Conservation (phyloP, 2,329 filamentous ascomycete genomes). For the Xylariomycetidae sp. region DNA sequence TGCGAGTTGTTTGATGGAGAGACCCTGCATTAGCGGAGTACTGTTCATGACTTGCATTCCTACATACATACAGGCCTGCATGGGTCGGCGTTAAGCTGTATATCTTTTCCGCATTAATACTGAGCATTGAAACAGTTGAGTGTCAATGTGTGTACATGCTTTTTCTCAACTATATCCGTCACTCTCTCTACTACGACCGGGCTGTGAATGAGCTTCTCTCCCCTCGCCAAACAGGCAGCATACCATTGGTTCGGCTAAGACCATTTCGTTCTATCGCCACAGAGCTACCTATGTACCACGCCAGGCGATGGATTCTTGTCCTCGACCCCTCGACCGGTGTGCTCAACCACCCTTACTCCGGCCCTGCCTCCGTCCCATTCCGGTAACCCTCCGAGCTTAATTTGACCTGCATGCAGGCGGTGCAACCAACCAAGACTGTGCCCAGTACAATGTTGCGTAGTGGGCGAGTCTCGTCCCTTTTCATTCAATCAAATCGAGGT, state of each 20-base stretch:
- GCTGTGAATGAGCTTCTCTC: conserved; percentile 12
- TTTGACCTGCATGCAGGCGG: conserved; percentile 2
- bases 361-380: conserved; percentile 7
- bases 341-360: not conserved
- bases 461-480: not conserved
- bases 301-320: not conserved
- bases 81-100: conserved; percentile 10
- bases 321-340: not conserved
- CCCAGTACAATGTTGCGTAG: not conserved
- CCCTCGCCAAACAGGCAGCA: conserved; percentile 2
- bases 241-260: not conserved
- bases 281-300: not conserved
- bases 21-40: conserved; percentile 9
- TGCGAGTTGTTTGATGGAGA: conserved; percentile 2
- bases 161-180: too few relatives aligned
- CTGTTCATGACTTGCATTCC: too few relatives aligned
- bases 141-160: too few relatives aligned
- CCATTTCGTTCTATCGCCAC: not conserved
- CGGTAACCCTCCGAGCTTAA: conserved; percentile 9
- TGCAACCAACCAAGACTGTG: not conserved
- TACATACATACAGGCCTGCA: too few relatives aligned
- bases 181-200: too few relatives aligned
- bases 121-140: too few relatives aligned
- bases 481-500: too few relatives aligned
- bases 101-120: conserved; percentile 9